Base-by-base conservation (phyloP, 495 filamentous ascomycete genomes). In the Penicillium cosmopolitanum region DNA sequence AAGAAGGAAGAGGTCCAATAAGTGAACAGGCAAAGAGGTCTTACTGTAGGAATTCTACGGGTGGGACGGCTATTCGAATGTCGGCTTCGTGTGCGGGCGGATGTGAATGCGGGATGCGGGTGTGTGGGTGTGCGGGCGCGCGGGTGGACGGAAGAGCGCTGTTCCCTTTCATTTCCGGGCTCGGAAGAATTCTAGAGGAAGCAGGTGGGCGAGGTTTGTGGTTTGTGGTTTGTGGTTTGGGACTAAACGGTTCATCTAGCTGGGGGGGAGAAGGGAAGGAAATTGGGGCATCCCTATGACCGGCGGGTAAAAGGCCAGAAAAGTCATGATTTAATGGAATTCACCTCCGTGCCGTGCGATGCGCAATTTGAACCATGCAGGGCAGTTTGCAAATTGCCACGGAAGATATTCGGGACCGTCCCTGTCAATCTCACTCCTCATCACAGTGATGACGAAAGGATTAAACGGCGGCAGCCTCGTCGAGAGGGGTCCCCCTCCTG, bases 311-410 rank as follows among this genome's bases (percentile, higher is more conserved):
- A 50, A 2, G 42, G 42, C n/a, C 42, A 21, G n/a, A 19, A 28
- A 36, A 56, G 51, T 48, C 33, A 56, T 50, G 18, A 53, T 38
- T 47, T 42, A 40, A 11, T 53, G 59, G 59, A 51, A 47, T 10
- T n/a, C 40, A 62, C 38, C 33, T 62, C 54, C 59, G 56, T 16
- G 28, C 50, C 56, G 42, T 34, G 19, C 38, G 51, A 23, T 3
- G 23, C 3, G 23, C 23, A 23, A 23, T 4, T 23, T 23, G 23
- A 23, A 23, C 23, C 23, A 23, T 38, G 38, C 34, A 35, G 35
- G 8, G 16, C 16, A 33, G n/a, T 15, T 12, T 25, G 12, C 15
- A 16, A 48, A 13, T 44, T 48, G 46, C 46, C 19, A 48, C 46
- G 50, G 50, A 51, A 35, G 50, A 51, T 25, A 50, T 16, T 48